Conservation (phyloP, 768 basidiomycete genomes). For the Mycena alexandri region DNA sequence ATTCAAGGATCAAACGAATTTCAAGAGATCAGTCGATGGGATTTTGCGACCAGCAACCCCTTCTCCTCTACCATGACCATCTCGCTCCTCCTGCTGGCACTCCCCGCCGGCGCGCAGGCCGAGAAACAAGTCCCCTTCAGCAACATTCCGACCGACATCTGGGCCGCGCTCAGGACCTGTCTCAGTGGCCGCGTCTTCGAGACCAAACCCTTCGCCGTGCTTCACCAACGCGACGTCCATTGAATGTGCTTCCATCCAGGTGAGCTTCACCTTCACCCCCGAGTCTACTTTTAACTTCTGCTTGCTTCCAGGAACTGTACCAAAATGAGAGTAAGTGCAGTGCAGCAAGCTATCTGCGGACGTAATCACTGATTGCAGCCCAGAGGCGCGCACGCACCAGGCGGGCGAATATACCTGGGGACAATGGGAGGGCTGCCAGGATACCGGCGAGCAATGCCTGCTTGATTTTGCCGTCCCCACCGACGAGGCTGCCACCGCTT, state of each 20-base stretch:
- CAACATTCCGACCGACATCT: slow-evolving; percentile 27
- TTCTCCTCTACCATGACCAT: slow-evolving; percentile 18
- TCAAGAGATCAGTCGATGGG: no score
- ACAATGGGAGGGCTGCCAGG: slow-evolving; percentile 71
- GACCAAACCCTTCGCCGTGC: slow-evolving; percentile 32
- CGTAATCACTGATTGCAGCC: background rate
- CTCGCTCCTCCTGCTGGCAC: slow-evolving; percentile 19
- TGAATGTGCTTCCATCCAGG: slow-evolving; percentile 29
- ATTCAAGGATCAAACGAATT: no score
- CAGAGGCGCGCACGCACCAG: slow-evolving; percentile 27
- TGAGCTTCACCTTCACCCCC: background rate
- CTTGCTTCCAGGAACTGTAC: slow-evolving; percentile 22
- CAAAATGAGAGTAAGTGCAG: slow-evolving; percentile 35
- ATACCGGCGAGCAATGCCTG: slow-evolving; percentile 58
- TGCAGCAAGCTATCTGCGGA: no score
- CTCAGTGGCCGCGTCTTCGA: slow-evolving; percentile 30
- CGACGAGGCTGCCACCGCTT: slow-evolving; percentile 44
- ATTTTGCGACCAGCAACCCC: no score
- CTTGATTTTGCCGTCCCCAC: slow-evolving; percentile 55
- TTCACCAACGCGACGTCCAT: slow-evolving; percentile 30
- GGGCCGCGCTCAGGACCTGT: slow-evolving; percentile 16
- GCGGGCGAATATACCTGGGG: slow-evolving; percentile 50
- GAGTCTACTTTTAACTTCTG: no score
- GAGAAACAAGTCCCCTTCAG: slow-evolving; percentile 21
- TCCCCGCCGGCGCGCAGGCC: slow-evolving; percentile 10